Evolutionary conservation across 2,329 filamentous ascomycete species (phyloP), one percentile per base, ranked within the genome.

Genomic region (Aspergillus jensenii): DNA sequence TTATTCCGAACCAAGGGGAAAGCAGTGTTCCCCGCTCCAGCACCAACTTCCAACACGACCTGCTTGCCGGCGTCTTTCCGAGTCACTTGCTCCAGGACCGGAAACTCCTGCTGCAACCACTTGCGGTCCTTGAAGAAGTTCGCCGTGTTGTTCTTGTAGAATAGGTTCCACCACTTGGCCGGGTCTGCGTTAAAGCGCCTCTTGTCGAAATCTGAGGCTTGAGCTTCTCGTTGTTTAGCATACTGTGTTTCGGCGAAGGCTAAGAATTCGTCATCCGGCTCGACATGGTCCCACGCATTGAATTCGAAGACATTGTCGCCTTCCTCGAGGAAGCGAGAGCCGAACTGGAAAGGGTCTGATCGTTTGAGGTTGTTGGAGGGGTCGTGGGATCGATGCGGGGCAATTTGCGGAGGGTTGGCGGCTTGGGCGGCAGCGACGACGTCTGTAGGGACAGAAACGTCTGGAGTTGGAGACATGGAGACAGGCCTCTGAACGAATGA

Each of bases 101-200:
- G 95, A 64, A 99, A 99, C 74, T 99, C 95, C 74, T 98, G 93
- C 63, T 90, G 89, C 33, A 99, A 80, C 95, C 95, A 99, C 74
- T 98, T 98, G 63, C 95, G 86, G 72, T 99, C 90, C 78, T 99
- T 99, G 86, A 99, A 99, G 78, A 99, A 99, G 71, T 98, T 98
- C 68, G 88, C 85, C 19, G 90, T 90, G 77, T 99, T 98, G 79
- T 98, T 96, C 78, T 95, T 93, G 81, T 99, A 99, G 78, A 99
- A 99, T 55, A 90, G 79, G 70, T 99, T 95, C 95, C 95, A 99
- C 91, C 92, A 98, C 75, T 92, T 96, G 61, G 91, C 93, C 0
- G 95, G 95, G 64, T 96, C 86, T 46, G 83, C 81, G 73, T 97
- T 98, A 81, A 97, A 97, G 65, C 91, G 90, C 67, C 80, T 84